Evolutionary conservation across 352 stramenopile genomes (phyloP).

Genomic region (Globisporangium nagaii): DNA sequence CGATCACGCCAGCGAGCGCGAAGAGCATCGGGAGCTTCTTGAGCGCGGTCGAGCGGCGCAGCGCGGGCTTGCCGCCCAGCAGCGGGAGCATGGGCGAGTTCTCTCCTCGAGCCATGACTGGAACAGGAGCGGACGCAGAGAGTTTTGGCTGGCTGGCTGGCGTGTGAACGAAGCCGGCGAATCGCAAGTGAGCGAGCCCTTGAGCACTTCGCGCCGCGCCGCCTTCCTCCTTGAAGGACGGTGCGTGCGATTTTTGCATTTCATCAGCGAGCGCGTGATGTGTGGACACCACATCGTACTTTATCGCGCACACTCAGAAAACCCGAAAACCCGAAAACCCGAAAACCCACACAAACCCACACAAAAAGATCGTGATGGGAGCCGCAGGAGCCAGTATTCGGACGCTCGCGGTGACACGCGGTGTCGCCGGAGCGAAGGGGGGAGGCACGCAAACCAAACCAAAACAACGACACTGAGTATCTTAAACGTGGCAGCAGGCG

Average conservation of each 20-base stretch:
- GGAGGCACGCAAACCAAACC: background rate
- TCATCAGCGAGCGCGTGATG: no score
- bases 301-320: no score
- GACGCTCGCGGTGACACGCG: background rate
- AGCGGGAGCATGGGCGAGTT: slow-evolving; percentile 24
- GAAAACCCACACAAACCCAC: no score
- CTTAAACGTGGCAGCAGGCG: slow-evolving; percentile 11
- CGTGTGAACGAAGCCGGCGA: background rate
- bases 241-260: no score
- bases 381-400: no score
- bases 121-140: no score
- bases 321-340: no score
- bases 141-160: background rate
- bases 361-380: no score
- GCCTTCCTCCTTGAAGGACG: no score
- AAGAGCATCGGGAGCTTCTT: slow-evolving; percentile 29
- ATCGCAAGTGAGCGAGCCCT: no score
- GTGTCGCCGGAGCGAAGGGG: background rate
- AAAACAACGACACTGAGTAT: slow-evolving; percentile 3
- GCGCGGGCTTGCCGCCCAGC: background rate
- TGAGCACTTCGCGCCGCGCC: no score
- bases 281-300: no score
- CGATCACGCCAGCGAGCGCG: slow-evolving; percentile 21
- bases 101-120: slow-evolving; percentile 11
- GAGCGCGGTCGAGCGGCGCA: slow-evolving; percentile 1